Percentiles rank a stretch among this genome's conserved stretches.
phyloP scores from a whole-genome alignment of 2,329 filamentous ascomycete species.

The Microsporum canis region DNA sequence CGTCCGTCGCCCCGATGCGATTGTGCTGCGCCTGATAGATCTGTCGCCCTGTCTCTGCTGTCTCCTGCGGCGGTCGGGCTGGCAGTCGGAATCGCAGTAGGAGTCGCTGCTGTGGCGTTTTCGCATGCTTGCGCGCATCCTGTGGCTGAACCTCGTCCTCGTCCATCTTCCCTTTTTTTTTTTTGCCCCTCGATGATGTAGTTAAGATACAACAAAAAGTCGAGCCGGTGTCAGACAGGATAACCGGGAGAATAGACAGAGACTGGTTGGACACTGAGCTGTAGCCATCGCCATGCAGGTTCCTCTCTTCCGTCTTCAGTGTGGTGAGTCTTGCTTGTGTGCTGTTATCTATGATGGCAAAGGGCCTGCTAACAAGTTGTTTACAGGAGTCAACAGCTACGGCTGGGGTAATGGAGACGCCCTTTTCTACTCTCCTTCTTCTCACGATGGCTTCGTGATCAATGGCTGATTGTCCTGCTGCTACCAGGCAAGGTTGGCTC shows the following conservation, averaged over 20 bases:
- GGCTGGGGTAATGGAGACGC: constrained; percentile 61
- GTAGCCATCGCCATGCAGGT: constrained; percentile 49
- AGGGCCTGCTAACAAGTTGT: neutral
- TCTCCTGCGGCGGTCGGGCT: neutral
- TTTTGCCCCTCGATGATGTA: neutral
- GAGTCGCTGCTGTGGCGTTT: neutral
- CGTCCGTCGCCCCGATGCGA: neutral
- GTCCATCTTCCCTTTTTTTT: neutral
- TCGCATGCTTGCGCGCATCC: neutral
- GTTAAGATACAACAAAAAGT: neutral
- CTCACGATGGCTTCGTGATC: constrained; percentile 12
- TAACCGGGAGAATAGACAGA: no score
- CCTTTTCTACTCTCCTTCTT: constrained; percentile 9
- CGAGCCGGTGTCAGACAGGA: no score
- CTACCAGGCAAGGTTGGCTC: constrained; percentile 68
- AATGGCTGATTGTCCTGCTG: constrained; percentile 19
- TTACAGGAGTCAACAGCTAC: constrained; percentile 83
- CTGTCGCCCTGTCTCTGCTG: neutral
- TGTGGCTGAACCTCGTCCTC: neutral
- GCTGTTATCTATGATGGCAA: neutral
- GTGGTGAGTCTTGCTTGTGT: constrained; percentile 35
- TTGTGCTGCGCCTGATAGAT: neutral
- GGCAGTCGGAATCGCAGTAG: neutral
- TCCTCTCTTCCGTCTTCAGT: constrained; percentile 65
- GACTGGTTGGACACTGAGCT: neutral